Percentiles rank a stretch among this genome's conserved stretches.
phyloP scores from a whole-genome alignment of 176 grass and related monocot species.

The Hordeum vulgare region DNA sequence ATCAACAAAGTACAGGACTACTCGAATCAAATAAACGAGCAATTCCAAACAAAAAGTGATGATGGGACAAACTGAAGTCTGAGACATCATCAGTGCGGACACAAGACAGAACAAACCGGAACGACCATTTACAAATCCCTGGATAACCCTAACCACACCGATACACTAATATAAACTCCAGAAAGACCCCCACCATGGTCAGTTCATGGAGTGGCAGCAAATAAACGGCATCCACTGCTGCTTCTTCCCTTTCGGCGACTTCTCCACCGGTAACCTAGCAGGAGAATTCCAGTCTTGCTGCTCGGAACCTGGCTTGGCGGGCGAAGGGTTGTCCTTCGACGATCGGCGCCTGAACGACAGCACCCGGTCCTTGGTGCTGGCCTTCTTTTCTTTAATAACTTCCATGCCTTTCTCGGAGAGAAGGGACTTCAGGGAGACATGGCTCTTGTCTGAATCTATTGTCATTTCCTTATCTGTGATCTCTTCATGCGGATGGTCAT shows the following conservation, averaged over 20 bases:
- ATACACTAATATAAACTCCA: not conserved
- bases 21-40: not conserved
- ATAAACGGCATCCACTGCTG: slow-evolving; percentile 60
- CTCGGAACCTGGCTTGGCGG: slow-evolving; percentile 19
- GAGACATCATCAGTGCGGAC: not conserved
- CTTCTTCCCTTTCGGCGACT: slow-evolving; percentile 38
- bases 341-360: slow-evolving; percentile 21
- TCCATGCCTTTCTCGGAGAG: slow-evolving; percentile 40
- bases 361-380: slow-evolving; percentile 25
- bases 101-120: not conserved
- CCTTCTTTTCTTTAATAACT: slow-evolving; percentile 35
- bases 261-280: slow-evolving; percentile 41
- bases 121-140: not conserved
- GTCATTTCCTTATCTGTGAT: slow-evolving; percentile 36
- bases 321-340: slow-evolving; percentile 4
- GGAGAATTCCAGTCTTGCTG: slow-evolving; percentile 62
- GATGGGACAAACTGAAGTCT: not conserved
- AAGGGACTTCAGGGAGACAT: slow-evolving; percentile 46
- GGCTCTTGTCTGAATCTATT: slow-evolving; percentile 31
- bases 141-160: not conserved
- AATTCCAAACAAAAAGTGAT: not conserved
- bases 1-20: not conserved
- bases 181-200: not conserved
- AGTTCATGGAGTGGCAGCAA: slow-evolving; percentile 50
- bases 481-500: slow-evolving; percentile 21